A percentile compares a stretch with the other conserved stretches of the same genome.
Evolutionary conservation across 2,329 filamentous ascomycete species (phyloP).

Genomic region (Cryoendolithus antarcticus): DNA sequence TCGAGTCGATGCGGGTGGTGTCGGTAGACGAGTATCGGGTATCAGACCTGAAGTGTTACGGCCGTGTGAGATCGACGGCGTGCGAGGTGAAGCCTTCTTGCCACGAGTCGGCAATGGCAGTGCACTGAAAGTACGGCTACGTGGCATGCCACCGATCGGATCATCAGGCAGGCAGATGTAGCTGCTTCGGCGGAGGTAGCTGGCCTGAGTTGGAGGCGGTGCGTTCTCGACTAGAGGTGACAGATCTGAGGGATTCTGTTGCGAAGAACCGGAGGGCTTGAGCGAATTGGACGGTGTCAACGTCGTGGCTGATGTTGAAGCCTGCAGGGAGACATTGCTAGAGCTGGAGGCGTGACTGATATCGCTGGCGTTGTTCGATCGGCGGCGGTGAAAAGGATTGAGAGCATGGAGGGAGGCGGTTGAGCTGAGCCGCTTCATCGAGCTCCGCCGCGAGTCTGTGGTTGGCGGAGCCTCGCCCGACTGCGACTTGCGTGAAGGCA

Average conservation of each 20-base stretch:
- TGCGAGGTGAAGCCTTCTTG: constrained; percentile 13
- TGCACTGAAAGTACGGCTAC: constrained; percentile 25
- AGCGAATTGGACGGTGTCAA: constrained; percentile 2
- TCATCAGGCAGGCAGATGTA: constrained; percentile 23
- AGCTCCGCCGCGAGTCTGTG: constrained; percentile 2
- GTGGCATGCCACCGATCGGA: constrained; percentile 20
- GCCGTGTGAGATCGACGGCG: constrained; percentile 11
- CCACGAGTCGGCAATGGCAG: constrained; percentile 18
- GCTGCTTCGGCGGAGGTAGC: constrained; percentile 14
- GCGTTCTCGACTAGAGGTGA: constrained; percentile 2
- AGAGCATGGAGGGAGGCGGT: constrained; percentile 22
- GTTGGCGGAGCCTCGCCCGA: constrained; percentile 8
- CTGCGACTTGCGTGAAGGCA: constrained; percentile 15
- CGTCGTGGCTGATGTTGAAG: constrained; percentile 5
- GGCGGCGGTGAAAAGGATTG: constrained; percentile 23
- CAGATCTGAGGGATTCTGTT: background rate
- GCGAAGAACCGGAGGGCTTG: constrained; percentile 2
- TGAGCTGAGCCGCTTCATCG: constrained; percentile 18
- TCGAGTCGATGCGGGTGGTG: constrained; percentile 13
- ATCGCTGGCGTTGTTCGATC: constrained; percentile 15
- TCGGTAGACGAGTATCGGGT: constrained; percentile 12
- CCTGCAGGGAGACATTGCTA: constrained; percentile 11
- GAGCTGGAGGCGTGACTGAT: constrained; percentile 14
- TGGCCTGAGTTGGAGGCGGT: constrained; percentile 1
- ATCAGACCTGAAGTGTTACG: constrained; percentile 7